Evolutionary conservation across 805 yeast genomes (phyloP).

Genomic region (Candida berthetii): DNA sequence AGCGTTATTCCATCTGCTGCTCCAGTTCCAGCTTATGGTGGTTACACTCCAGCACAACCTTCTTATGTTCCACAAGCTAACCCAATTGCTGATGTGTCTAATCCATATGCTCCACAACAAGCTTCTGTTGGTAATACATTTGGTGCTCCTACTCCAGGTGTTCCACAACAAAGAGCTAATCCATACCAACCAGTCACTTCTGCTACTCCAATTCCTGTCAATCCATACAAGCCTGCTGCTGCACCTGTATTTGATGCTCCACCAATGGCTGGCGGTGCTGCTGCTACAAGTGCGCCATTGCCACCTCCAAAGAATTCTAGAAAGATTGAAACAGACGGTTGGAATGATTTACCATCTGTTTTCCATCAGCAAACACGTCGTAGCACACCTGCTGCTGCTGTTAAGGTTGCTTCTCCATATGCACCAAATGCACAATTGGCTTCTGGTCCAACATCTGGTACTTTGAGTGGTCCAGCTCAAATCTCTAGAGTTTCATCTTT

Average conservation of each 20-base stretch:
- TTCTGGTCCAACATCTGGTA: conserved; percentile 21
- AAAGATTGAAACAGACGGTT: conserved; percentile 53
- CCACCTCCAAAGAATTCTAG: conserved; percentile 20
- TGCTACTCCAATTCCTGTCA: conserved; percentile 15
- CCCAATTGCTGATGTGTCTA: not conserved
- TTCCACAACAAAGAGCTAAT: conserved; percentile 16
- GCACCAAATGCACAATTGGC: conserved; percentile 7
- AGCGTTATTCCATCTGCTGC: conserved; percentile 4
- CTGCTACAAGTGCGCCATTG: conserved; percentile 7
- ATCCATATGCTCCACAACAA: conserved; percentile 1
- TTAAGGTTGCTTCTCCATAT: conserved; percentile 14
- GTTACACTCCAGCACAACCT: conserved; percentile 1
- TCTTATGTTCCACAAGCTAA: too few relatives aligned
- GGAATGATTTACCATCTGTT: conserved; percentile 64
- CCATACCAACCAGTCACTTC: conserved; percentile 21
- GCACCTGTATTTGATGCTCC: not conserved
- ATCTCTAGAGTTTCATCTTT: conserved; percentile 16
- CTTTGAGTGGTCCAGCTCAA: conserved; percentile 9
- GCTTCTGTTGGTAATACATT: conserved; percentile 9
- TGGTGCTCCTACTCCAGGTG: conserved; percentile 15
- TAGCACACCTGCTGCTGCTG: conserved; percentile 35
- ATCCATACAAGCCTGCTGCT: conserved; percentile 26
- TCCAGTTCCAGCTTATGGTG: conserved; percentile 6
- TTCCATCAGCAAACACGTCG: conserved; percentile 34
- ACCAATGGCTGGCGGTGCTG: conserved; percentile 6